Evolutionary conservation across 257 asterid genomes (phyloP), one percentile per base, ranked within the genome.

Genomic region (Ajuga chamaepitys): DNA sequence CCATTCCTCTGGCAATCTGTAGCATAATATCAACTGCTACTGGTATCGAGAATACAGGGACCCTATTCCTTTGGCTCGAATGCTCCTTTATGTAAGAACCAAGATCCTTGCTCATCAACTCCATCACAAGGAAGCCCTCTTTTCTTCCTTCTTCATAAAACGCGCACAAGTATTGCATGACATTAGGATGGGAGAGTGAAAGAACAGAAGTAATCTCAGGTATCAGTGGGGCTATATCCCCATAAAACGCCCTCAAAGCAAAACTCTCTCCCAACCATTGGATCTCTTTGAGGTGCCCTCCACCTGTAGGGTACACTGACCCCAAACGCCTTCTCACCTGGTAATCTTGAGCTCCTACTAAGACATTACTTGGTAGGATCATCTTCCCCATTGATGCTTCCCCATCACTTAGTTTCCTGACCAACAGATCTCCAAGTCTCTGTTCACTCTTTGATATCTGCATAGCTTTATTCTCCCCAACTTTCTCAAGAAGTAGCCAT

Each of bases 1-100:
- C 98, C 96, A 91, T 79, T 4, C 96, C 98, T 73, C 96, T 67
- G 0, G 96, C 96, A 21, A 91, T 85, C 75, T 88, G 98, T 66
- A 91, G 77, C 95, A 91, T 86, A 34, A 91, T 76, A 50, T 91
- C 96, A 20, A 91, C 91, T 0, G 91, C 95, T 57, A 74, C 75
- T 0, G 93, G 91, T 47, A 81, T 46, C 4, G 96, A 13, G 62
- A 88, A 88, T 0, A 8, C 37, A 30, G 94, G 88, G 45, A 81
- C 66, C 38, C 82, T 60, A 41, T 85, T 88, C 69, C 74, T 83
- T 25, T 77, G 95, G 4, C 88, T 77, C 0, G 75, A 75, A 47
- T 85, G 83, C 66, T 91, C 95, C 61, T 85, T 85, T 11, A 91
- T 75, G 70, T 69, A 70, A 41, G 82, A 56, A 14, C 67, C 76